phyloP scores from a whole-genome alignment of 1,284 basidiomycete species.

The Coriolopsis trogii region DNA sequence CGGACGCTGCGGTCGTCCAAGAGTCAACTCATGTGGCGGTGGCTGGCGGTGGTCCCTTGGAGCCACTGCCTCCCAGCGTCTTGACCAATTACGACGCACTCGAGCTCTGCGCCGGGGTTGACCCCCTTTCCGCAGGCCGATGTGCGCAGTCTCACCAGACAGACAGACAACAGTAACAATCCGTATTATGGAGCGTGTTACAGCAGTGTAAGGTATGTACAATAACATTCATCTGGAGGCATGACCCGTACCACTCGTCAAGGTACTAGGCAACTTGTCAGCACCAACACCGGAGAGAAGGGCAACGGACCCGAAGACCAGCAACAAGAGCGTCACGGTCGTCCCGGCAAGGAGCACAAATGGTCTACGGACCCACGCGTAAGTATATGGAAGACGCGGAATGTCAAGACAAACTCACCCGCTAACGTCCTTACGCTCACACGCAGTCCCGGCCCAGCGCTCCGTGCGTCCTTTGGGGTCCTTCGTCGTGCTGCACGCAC shows the following conservation, averaged over 20 bases:
- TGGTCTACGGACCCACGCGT: conserved; percentile 43
- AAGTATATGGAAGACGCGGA: conserved; percentile 1
- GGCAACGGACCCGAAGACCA: conserved; percentile 68
- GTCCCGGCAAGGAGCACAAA: conserved; percentile 77
- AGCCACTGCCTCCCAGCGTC: background rate
- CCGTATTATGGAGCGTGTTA: conserved; percentile 6
- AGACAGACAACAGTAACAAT: too few relatives aligned
- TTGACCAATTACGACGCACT: too few relatives aligned
- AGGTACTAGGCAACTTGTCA: conserved; percentile 68
- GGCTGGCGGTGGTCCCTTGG: conserved; percentile 3
- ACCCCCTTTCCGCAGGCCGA: too few relatives aligned
- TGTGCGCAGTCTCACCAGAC: too few relatives aligned
- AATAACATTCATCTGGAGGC: conserved; percentile 11
- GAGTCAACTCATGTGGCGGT: conserved; percentile 14
- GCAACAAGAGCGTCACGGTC: conserved; percentile 59
- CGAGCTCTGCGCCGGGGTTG: too few relatives aligned
- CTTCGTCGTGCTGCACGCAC: conserved; percentile 61
- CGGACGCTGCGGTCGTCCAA: conserved; percentile 10
- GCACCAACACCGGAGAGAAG: conserved; percentile 65
- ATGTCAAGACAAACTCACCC: conserved; percentile 49
- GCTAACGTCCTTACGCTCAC: conserved; percentile 79
- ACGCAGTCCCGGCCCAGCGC: conserved; percentile 72
- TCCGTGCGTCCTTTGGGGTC: conserved; percentile 54
- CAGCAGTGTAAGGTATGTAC: conserved; percentile 13
- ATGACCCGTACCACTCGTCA: conserved; percentile 56